Conservation (phyloP, 345 rosid genomes). For the Pelargonium nanum region DNA sequence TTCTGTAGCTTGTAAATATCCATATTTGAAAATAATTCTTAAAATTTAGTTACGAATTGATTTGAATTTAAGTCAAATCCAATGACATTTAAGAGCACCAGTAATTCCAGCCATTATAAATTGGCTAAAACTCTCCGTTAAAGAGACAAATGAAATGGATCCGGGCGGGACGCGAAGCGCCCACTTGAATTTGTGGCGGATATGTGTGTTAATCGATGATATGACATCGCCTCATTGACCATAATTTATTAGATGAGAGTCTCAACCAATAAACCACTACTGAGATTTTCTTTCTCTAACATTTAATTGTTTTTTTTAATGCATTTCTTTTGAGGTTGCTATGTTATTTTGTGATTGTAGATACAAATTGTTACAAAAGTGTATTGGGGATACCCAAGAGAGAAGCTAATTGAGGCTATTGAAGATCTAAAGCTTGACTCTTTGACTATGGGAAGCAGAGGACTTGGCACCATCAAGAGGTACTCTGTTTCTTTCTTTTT, state of each 20-base stretch:
- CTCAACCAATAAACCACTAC: too few relatives aligned
- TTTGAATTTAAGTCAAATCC: neutral
- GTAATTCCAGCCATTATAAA: too few relatives aligned
- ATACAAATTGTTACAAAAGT: conserved; percentile 46
- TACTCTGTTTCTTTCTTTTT: conserved; percentile 7
- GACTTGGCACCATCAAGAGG: conserved; percentile 81
- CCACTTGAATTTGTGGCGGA: too few relatives aligned
- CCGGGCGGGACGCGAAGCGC: too few relatives aligned
- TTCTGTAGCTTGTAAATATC: too few relatives aligned
- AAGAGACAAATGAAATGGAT: too few relatives aligned
- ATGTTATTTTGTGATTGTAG: conserved; percentile 15
- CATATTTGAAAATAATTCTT: too few relatives aligned
- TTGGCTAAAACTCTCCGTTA: too few relatives aligned
- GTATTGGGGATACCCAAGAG: conserved; percentile 95
- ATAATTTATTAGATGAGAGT: too few relatives aligned
- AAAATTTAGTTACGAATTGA: neutral
- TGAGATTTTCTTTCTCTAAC: neutral
- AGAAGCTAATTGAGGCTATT: conserved; percentile 59
- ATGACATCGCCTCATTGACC: too few relatives aligned
- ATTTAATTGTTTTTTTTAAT: neutral
- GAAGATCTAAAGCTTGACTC: conserved; percentile 78
- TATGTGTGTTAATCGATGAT: too few relatives aligned
- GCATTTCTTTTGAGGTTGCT: neutral
- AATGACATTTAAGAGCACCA: too few relatives aligned
- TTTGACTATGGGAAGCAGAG: conserved; percentile 90